Conservation (phyloP, 2,329 filamentous ascomycete genomes). For the Eurotiales sp. region DNA sequence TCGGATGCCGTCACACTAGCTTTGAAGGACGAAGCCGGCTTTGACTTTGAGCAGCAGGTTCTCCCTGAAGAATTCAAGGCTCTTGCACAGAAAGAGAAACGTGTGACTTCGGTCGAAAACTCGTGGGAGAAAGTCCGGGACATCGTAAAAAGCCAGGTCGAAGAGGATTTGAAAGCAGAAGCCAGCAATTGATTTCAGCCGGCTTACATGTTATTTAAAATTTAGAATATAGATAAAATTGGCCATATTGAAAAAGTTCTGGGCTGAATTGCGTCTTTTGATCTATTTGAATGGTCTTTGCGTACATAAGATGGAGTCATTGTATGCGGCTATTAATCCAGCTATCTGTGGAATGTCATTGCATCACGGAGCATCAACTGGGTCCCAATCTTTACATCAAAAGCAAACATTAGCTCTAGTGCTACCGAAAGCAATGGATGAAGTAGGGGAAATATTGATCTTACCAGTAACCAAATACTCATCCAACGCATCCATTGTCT, state of each 20-base stretch:
- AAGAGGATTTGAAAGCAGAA: slow-evolving; percentile 9
- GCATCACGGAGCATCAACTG: slow-evolving; percentile 19
- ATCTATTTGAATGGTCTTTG: no score
- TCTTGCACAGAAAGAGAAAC: slow-evolving; percentile 69
- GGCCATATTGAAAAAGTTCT: no score
- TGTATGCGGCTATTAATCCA: not conserved
- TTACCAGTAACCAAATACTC: slow-evolving; percentile 70
- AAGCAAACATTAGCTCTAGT: not conserved
- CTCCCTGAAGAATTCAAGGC: slow-evolving; percentile 79
- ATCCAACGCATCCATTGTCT: slow-evolving; percentile 60
- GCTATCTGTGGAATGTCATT: not conserved
- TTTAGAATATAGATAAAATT: not conserved
- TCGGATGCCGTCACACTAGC: slow-evolving; percentile 78
- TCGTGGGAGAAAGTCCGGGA: slow-evolving; percentile 72
- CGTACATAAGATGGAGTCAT: not conserved
- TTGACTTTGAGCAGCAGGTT: slow-evolving; percentile 68
- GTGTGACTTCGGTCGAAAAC: slow-evolving; percentile 63
- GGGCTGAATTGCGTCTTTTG: no score
- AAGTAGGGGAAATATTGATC: slow-evolving; percentile 24
- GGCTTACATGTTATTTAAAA: no score
- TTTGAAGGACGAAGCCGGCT: slow-evolving; percentile 65
- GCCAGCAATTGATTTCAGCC: not conserved
- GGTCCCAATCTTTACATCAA: slow-evolving; percentile 20
- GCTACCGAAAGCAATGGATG: not conserved
- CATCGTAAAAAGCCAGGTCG: slow-evolving; percentile 71